Conservation (phyloP, 306 rosid species). For the Quercus mongolica region DNA sequence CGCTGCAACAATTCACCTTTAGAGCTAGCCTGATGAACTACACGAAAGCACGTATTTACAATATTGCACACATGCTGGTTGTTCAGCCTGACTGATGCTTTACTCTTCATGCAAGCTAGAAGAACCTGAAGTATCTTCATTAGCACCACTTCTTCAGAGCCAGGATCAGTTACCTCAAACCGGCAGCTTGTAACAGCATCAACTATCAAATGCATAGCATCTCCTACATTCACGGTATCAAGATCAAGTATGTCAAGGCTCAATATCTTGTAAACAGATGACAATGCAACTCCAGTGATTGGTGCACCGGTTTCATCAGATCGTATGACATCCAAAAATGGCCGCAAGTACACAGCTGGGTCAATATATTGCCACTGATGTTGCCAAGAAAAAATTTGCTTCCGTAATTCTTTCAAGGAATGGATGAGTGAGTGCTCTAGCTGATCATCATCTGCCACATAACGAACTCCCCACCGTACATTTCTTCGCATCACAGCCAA, state of each 20-base stretch:
- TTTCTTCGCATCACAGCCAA: constrained; percentile 97
- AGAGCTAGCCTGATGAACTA: constrained; percentile 90
- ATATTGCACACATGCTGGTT: constrained; percentile 97
- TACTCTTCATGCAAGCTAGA: constrained; percentile 93
- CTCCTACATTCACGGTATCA: constrained; percentile 72
- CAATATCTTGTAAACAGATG: constrained; percentile 91
- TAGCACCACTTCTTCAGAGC: constrained; percentile 88
- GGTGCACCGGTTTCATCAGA: constrained; percentile 97
- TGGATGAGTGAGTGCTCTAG: constrained; percentile 88
- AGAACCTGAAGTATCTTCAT: constrained; percentile 97
- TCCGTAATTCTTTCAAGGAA: constrained; percentile 76
- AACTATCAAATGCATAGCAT: constrained; percentile 90
- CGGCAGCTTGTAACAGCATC: constrained; percentile 98
- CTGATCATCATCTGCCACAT: constrained; percentile 93
- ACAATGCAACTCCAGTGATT: constrained; percentile 89
- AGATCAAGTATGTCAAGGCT: constrained; percentile 87
- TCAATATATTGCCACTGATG: constrained; percentile 86
- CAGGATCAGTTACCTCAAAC: constrained; percentile 91
- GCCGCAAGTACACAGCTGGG: constrained; percentile 84
- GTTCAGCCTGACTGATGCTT: constrained; percentile 82
- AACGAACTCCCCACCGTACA: constrained; percentile 91
- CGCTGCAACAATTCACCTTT: constrained; percentile 94
- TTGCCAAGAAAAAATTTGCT: constrained; percentile 84
- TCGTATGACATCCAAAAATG: constrained; percentile 90
- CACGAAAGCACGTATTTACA: constrained; percentile 90